Evolutionary conservation across 2,329 filamentous ascomycete species (phyloP).

Genomic region (Magnaporthiopsis rhizophila): DNA sequence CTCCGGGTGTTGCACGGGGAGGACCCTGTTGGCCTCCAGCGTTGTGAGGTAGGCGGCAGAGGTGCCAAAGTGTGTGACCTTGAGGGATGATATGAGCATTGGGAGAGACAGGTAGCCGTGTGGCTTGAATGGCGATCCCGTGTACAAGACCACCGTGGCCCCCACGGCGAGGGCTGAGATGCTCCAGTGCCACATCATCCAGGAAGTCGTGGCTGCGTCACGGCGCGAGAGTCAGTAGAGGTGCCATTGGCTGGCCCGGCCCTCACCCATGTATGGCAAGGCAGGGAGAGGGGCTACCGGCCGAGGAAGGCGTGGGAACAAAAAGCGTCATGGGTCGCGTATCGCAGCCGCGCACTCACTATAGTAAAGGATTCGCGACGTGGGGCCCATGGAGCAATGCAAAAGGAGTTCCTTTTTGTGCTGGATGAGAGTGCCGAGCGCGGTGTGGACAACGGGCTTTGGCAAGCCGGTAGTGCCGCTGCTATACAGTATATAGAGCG

Average conservation of each 20-base stretch:
- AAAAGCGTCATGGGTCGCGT: neutral
- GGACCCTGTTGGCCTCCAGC: slow-evolving; percentile 69
- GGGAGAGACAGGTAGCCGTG: slow-evolving; percentile 76
- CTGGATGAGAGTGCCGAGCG: slow-evolving; percentile 82
- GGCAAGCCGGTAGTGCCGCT: slow-evolving; percentile 81
- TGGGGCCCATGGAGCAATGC: slow-evolving; percentile 69
- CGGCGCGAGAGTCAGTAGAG: neutral
- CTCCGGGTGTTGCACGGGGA: slow-evolving; percentile 45
- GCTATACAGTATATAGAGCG: slow-evolving; percentile 89
- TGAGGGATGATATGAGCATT: slow-evolving; percentile 67
- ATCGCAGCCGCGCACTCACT: slow-evolving; percentile 25
- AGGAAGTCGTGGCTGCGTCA: slow-evolving; percentile 26
- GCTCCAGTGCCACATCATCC: slow-evolving; percentile 99
- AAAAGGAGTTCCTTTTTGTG: slow-evolving; percentile 95
- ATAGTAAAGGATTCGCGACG: slow-evolving; percentile 80
- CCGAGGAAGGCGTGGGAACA: no score
- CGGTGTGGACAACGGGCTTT: slow-evolving; percentile 91
- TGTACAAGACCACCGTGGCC: slow-evolving; percentile 78
- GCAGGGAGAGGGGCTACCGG: neutral
- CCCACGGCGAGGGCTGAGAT: slow-evolving; percentile 79
- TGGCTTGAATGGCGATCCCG: slow-evolving; percentile 82
- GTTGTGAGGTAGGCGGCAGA: slow-evolving; percentile 89
- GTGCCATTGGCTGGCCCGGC: no score
- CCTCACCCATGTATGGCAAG: no score
- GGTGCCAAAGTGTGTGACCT: slow-evolving; percentile 89